These are phyloP conservation scores for Waltiozyma solani DNA, from an alignment of 1,139 yeast species.

Conservation along the genomic window DNA sequence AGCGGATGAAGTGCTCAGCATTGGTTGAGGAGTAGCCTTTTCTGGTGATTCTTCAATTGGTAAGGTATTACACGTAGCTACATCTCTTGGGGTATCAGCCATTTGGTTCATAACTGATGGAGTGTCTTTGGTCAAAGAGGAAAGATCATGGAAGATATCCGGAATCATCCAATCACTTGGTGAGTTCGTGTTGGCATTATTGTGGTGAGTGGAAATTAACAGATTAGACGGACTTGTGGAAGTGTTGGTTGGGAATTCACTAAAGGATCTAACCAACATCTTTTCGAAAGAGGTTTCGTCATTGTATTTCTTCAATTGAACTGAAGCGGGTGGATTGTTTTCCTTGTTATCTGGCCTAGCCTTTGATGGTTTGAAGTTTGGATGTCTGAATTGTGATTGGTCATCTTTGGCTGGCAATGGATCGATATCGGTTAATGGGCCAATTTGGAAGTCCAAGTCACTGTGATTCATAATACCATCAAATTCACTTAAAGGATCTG, in stretches of 20 bases:
- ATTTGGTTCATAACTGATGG: conserved; percentile 8
- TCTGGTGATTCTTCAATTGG: conserved; percentile 22
- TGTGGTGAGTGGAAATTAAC: neutral
- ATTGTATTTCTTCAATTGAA: conserved; percentile 7
- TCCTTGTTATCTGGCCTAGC: neutral
- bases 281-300: conserved; percentile 18
- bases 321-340: conserved; percentile 1
- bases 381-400: too few relatives aligned
- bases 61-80: conserved; percentile 28
- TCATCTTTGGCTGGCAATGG: conserved; percentile 20
- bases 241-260: conserved; percentile 13
- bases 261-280: conserved; percentile 19
- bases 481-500: conserved; percentile 28
- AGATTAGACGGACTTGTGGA: conserved; percentile 10
- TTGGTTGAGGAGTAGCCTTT: conserved; percentile 1
- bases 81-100: conserved; percentile 29
- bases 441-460: conserved; percentile 39
- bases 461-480: conserved; percentile 32
- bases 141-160: conserved; percentile 11
- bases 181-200: neutral
- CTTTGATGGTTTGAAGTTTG: neutral
- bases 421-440: conserved; percentile 47
- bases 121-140: conserved; percentile 33
- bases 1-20: neutral
- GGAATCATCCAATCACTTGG: conserved; percentile 16